Evolutionary conservation across 345 rosid species (phyloP).

Genomic region (Bruguiera gymnorhiza): DNA sequence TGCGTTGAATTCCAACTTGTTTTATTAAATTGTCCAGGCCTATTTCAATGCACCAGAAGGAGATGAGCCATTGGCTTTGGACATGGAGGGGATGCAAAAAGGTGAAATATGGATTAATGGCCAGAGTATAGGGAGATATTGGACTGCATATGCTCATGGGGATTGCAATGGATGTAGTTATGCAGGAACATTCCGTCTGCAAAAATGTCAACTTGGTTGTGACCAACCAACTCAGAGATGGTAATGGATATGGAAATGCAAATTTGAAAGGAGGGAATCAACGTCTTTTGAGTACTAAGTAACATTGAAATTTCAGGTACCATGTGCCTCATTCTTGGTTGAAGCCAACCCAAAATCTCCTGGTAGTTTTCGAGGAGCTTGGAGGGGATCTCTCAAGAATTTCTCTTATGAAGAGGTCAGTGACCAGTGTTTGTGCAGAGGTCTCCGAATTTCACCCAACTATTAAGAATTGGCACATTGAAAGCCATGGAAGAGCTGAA

Average conservation of each 20-base stretch:
- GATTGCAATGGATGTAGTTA: constrained; percentile 75
- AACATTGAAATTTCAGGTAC: constrained; percentile 51
- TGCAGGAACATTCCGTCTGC: constrained; percentile 69
- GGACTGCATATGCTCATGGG: constrained; percentile 85
- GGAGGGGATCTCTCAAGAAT: constrained; percentile 76
- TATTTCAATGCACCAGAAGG: constrained; percentile 92
- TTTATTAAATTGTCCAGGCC: constrained; percentile 41
- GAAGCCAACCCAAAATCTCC: constrained; percentile 66
- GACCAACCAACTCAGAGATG: constrained; percentile 93
- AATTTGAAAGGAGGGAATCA: neutral
- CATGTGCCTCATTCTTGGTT: constrained; percentile 85
- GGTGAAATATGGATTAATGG: constrained; percentile 98
- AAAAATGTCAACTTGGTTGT: constrained; percentile 83
- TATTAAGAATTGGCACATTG: constrained; percentile 93
- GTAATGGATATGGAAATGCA: constrained; percentile 21
- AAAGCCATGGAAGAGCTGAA: constrained; percentile 91
- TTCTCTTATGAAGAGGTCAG: constrained; percentile 71
- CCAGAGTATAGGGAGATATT: constrained; percentile 90
- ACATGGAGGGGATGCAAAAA: constrained; percentile 97
- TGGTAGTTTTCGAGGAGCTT: constrained; percentile 81
- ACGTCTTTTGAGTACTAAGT: neutral
- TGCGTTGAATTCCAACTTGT: neutral
- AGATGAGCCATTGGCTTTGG: constrained; percentile 86
- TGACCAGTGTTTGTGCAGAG: constrained; percentile 78
- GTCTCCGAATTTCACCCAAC: constrained; percentile 87